Evolutionary conservation across 2,329 filamentous ascomycete genomes (phyloP).

Genomic region (Pseudogymnoascus sp.): DNA sequence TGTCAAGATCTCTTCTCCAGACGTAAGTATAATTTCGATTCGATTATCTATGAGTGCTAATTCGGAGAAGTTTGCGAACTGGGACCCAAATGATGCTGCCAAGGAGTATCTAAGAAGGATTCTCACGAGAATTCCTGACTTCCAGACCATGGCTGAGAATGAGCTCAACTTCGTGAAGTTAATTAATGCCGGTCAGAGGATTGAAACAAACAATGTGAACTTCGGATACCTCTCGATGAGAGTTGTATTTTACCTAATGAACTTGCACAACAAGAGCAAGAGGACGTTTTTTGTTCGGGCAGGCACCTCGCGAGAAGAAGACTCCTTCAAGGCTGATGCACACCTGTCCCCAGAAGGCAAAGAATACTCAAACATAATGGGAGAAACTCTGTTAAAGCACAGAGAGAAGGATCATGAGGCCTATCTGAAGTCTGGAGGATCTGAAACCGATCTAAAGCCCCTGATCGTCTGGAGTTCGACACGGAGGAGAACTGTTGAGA

Average conservation of each 20-base stretch:
- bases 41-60: conserved; percentile 14
- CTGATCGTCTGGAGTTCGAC: conserved; percentile 95
- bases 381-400: conserved; percentile 72
- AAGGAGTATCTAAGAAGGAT: conserved; percentile 87
- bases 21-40: conserved; percentile 47
- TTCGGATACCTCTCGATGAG: conserved; percentile 95
- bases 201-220: conserved; percentile 93
- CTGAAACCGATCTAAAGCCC: conserved; percentile 64
- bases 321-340: conserved; percentile 87
- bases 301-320: conserved; percentile 78
- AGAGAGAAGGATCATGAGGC: conserved; percentile 72
- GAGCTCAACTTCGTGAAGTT: conserved; percentile 98
- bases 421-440: conserved; percentile 60
- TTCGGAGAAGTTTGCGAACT: conserved; percentile 66
- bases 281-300: conserved; percentile 90
- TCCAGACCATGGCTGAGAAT: conserved; percentile 90
- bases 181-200: conserved; percentile 91
- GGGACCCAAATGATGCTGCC: conserved; percentile 87
- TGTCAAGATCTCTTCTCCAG: conserved; percentile 95
- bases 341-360: conserved; percentile 72
- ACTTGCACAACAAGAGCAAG: conserved; percentile 91
- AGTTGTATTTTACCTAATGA: conserved; percentile 97
- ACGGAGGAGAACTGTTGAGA: conserved; percentile 81
- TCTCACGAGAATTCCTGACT: conserved; percentile 85
- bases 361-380: conserved; percentile 79